Base-by-base conservation (phyloP, 1,284 basidiomycete species). In the Pyrrhoderma lamaoense region DNA sequence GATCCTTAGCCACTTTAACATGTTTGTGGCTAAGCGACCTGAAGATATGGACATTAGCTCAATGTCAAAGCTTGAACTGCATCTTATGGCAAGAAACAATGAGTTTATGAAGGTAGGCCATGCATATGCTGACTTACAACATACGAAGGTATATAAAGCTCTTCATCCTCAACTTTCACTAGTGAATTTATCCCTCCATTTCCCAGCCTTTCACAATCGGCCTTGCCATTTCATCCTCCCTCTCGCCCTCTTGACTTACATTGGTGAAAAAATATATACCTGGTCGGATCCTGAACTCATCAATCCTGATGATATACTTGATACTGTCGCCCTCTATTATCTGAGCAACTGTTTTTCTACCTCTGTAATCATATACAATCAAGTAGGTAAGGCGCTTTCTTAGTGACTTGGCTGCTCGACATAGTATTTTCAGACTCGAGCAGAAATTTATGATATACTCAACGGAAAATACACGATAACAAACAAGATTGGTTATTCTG, bases 351-450 rank as follows among this genome's bases (percentile, higher is more conserved):
- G 47, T 35, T 61, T 61, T 39, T 11, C 56, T 14, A 55, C 60
- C 2, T 59, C 57, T 22, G 59, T 61, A 2, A n/a, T 61, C 36
- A 60, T 60, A 11, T 61, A 61, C 47, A 47, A 60, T n/a, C 53
- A 56, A 50, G 53, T 53, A 19, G 25, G 53, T 53, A 19, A 31
- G 51, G n/a, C 7, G 5, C 21, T 40, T 16, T 14, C 5, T 22
- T 18, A 40, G 38, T 40, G n/a, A 40, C n/a, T 40, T 40, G 38
- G 16, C 14, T 40, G 21, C 5, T n/a, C 11, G 27, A 31, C 27
- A 11, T 31, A n/a, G n/a, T 31, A 5, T 5, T 31, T 5, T 5
- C 11, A 31, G 27, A 5, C 27, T 31, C 7, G 27, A 31, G 27
- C 27, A 31, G 27, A 31, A 31, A 5, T 31, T 5, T 11, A 31